A percentile compares a stretch with the other conserved stretches of the same genome.
Conservation (phyloP, 106 monocot genomes). For the Allium sativum region DNA sequence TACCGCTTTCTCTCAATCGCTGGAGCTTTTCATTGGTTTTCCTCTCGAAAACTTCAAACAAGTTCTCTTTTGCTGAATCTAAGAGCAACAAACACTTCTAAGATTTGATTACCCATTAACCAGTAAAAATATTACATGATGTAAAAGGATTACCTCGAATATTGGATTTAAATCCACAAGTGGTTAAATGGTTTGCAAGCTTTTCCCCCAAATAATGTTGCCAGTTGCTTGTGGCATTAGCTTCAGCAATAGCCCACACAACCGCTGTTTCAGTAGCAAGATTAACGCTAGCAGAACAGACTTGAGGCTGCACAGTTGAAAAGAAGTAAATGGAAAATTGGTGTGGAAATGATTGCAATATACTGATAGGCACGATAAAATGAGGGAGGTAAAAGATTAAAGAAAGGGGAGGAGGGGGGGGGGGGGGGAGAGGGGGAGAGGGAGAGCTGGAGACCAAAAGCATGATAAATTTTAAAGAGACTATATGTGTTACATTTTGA, state of each 20-base stretch:
- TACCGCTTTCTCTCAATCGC: constrained; percentile 84
- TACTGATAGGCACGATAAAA: too few species aligned
- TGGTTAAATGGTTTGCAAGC: constrained; percentile 73
- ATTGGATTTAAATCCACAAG: constrained; percentile 82
- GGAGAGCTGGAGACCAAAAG: too few species aligned
- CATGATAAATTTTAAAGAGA: too few species aligned
- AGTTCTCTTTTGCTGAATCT: constrained; percentile 64
- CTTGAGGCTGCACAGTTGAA: constrained; percentile 57
- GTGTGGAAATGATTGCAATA: too few species aligned
- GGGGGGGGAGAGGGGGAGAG: too few species aligned
- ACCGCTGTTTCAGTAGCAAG: constrained; percentile 92
- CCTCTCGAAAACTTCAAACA: constrained; percentile 51
- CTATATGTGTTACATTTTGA: too few species aligned
- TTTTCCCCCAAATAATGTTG: constrained; percentile 63
- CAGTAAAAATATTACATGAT: neutral
- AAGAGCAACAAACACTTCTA: constrained; percentile 8
- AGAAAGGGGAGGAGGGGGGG: too few species aligned
- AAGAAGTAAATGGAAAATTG: neutral
- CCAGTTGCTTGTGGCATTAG: constrained; percentile 48
- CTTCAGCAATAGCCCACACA: constrained; percentile 61
- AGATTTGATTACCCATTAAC: neutral
- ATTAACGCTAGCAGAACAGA: constrained; percentile 76
- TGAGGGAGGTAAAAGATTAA: too few species aligned
- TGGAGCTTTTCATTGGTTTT: constrained; percentile 77
- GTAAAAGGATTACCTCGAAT: constrained; percentile 52